Conservation (phyloP, 371 early-diverging fungal genomes). For the Zopfochytrium polystomum region DNA sequence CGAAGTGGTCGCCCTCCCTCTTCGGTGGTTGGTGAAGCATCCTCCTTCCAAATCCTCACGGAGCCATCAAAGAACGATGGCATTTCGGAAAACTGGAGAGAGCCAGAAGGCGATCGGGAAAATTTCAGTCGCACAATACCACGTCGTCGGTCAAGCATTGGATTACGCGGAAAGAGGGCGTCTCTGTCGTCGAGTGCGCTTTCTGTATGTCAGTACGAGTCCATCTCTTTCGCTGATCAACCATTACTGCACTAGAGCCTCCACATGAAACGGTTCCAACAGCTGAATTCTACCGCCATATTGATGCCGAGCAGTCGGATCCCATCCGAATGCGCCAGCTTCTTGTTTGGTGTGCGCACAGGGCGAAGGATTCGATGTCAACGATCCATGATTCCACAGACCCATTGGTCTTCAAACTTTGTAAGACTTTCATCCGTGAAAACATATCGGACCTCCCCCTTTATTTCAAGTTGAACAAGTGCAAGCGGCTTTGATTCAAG, state of each 20-base stretch:
- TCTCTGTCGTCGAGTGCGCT: constrained; percentile 60
- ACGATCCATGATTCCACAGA: too few relatives aligned
- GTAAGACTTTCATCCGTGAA: background rate
- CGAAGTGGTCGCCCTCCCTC: too few relatives aligned
- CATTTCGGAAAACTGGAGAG: background rate
- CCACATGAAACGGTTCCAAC: constrained; percentile 60
- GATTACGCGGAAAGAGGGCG: constrained; percentile 65
- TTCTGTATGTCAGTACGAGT: constrained; percentile 32
- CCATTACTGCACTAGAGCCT: constrained; percentile 36
- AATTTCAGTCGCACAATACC: constrained; percentile 10
- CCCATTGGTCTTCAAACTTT: background rate
- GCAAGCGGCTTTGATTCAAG: constrained; percentile 50
- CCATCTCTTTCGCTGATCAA: background rate
- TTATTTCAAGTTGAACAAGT: constrained; percentile 25
- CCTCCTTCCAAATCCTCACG: background rate
- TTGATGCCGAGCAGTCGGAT: constrained; percentile 64
- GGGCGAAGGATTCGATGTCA: too few relatives aligned
- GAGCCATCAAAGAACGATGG: background rate
- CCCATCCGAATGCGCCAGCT: constrained; percentile 68
- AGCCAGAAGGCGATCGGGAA: background rate
- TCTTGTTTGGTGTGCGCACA: constrained; percentile 59
- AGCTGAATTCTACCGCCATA: constrained; percentile 59
- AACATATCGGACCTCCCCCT: background rate
- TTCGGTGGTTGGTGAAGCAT: background rate
- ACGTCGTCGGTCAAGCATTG: constrained; percentile 64